phyloP scores from a whole-genome alignment of 2,329 filamentous ascomycete species.

The Biscogniauxia mediterranea region DNA sequence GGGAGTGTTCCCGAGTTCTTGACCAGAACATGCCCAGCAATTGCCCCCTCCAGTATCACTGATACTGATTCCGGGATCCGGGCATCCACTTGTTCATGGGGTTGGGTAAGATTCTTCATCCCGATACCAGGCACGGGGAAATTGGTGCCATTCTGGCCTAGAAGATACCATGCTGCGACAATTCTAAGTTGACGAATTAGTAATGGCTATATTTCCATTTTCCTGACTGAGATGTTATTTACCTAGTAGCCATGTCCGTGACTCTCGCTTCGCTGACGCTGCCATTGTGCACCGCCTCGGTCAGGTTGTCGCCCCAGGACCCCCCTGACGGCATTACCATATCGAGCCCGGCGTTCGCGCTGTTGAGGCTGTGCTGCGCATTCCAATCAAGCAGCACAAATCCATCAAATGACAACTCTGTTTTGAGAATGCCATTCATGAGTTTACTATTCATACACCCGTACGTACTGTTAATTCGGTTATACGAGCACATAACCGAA shows the following conservation, averaged over 20 bases:
- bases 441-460: constrained; percentile 71
- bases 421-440: constrained; percentile 67
- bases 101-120: constrained; percentile 59
- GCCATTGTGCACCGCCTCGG: constrained; percentile 73
- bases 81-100: constrained; percentile 48
- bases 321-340: constrained; percentile 65
- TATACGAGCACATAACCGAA: constrained; percentile 67
- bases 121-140: constrained; percentile 47
- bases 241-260: constrained; percentile 75
- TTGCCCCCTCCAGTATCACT: constrained; percentile 50
- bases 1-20: constrained; percentile 72
- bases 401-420: constrained; percentile 63
- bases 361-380: constrained; percentile 59
- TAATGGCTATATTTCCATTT: constrained; percentile 34
- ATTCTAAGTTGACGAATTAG: constrained; percentile 54
- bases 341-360: constrained; percentile 60
- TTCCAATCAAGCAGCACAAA: constrained; percentile 70
- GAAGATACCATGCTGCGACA: constrained; percentile 58
- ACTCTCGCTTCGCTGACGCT: constrained; percentile 68
- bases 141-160: constrained; percentile 48
- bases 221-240: constrained; percentile 41
- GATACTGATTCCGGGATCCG: constrained; percentile 44
- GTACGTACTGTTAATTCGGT: constrained; percentile 70
- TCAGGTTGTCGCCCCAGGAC: constrained; percentile 65
- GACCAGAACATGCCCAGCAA: constrained; percentile 69